Evolutionary conservation across 1,284 basidiomycete genomes (phyloP).

Genomic region (Rhodotorula sp.): DNA sequence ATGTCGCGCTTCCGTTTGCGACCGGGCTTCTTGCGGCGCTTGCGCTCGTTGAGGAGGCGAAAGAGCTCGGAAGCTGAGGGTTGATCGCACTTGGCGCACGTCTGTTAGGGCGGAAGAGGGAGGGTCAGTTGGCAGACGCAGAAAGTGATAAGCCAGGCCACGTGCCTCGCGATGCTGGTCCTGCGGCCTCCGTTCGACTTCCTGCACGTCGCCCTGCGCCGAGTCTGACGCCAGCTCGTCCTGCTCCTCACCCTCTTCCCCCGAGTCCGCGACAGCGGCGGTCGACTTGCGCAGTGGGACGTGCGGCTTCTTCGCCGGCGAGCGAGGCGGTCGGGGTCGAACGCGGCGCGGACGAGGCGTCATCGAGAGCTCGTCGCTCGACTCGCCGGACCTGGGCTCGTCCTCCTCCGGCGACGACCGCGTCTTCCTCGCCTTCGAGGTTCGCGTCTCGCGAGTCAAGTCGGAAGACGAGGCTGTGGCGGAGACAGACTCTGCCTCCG

Average conservation of each 20-base stretch:
- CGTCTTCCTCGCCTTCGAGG: no score
- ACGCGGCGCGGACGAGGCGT: background rate
- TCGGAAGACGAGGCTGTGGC: background rate
- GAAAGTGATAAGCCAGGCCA: fast-evolving
- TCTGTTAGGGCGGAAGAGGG: background rate
- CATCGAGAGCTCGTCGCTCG: no score
- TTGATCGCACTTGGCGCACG: conserved; percentile 21
- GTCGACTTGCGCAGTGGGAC: background rate
- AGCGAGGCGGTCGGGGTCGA: no score
- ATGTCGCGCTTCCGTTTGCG: conserved; percentile 5
- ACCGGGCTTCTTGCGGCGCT: conserved; percentile 7
- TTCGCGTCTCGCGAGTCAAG: no score
- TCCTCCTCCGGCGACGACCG: no score
- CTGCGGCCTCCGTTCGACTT: conserved; percentile 2
- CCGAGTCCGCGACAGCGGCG: background rate
- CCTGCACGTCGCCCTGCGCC: background rate
- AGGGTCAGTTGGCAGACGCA: no score
- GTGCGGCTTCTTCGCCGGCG: background rate
- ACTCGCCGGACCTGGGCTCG: no score
- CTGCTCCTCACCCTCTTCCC: background rate
- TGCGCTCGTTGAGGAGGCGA: background rate
- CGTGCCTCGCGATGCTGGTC: conserved; percentile 16
- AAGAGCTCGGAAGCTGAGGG: conserved; percentile 9
- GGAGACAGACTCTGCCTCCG: background rate
- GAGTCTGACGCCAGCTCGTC: conserved; percentile 1